Conservation (phyloP, 495 filamentous ascomycete species). For the Hyaloscypha variabilis region DNA sequence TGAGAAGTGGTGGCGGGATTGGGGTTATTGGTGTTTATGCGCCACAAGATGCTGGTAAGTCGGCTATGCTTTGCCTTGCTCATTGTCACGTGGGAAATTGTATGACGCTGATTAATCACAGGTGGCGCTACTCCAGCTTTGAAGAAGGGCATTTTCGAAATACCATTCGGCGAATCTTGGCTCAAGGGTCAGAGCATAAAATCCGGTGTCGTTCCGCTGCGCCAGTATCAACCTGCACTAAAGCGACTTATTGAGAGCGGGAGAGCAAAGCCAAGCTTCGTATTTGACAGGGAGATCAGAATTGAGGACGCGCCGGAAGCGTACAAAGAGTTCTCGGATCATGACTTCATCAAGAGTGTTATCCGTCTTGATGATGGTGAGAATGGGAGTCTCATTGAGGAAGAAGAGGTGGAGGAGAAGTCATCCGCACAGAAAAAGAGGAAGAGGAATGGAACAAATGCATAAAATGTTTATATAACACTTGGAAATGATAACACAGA, state of each 20-base stretch:
- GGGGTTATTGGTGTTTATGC: constrained; percentile 29
- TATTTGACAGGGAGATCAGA: constrained; percentile 15
- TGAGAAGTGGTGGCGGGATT: constrained; percentile 14
- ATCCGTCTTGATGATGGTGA: constrained; percentile 6
- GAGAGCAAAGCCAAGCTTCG: constrained; percentile 30
- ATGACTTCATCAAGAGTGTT: constrained; percentile 11
- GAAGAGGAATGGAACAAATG: too few relatives aligned
- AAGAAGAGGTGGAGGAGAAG: not conserved
- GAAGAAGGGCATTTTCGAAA: constrained; percentile 9
- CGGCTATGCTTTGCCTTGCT: not conserved
- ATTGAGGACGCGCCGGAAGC: constrained; percentile 12
- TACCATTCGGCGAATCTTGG: constrained; percentile 16
- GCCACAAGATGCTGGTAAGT: constrained; percentile 13
- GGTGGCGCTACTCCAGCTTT: not conserved
- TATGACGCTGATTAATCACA: not conserved
- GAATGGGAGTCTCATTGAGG: not conserved
- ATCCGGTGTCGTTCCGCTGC: constrained; percentile 17
- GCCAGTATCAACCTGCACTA: constrained; percentile 13
- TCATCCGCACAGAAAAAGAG: too few relatives aligned
- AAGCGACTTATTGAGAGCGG: constrained; percentile 29
- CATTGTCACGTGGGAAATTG: not conserved
- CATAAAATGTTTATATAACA: too few relatives aligned
- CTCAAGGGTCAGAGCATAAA: constrained; percentile 25
- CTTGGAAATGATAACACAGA: too few relatives aligned
- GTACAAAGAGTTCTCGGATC: constrained; percentile 15